These are phyloP conservation scores for Vitis hybrid DNA, from an alignment of 177 flowering plant species.

Conservation along the genomic window DNA sequence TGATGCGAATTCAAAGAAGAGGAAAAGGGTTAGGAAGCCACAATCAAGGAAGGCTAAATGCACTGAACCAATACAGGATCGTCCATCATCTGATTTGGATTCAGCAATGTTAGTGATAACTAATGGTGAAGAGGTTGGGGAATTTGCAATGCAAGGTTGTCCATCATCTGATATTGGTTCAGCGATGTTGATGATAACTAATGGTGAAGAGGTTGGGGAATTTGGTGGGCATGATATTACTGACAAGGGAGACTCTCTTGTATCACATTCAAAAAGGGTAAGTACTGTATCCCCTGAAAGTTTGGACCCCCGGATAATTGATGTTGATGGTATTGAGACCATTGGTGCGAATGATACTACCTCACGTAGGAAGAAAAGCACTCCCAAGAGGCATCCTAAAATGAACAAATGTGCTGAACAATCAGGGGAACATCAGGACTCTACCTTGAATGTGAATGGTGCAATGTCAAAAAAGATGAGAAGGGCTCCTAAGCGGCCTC, in stretches of 20 bases:
- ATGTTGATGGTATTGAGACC: neutral
- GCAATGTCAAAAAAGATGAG: neutral
- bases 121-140: conserved; percentile 1
- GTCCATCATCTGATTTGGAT: neutral
- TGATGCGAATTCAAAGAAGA: neutral
- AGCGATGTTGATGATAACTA: neutral
- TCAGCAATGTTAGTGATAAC: neutral
- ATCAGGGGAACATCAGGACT: too few relatives aligned
- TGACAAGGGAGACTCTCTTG: neutral
- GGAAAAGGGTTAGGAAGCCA: conserved; percentile 1
- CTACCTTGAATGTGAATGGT: neutral
- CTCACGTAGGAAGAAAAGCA: too few relatives aligned
- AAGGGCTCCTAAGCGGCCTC: neutral
- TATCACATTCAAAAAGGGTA: neutral
- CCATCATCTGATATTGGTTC: neutral
- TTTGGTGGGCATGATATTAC: neutral
- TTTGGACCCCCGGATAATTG: neutral
- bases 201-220: conserved; percentile 6
- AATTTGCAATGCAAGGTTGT: neutral
- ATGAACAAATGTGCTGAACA: neutral
- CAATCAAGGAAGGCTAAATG: neutral
- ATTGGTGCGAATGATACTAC: too few relatives aligned
- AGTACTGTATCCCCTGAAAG: neutral
- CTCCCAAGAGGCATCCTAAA: too few relatives aligned
- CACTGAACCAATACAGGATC: conserved; percentile 7